Base-by-base conservation (phyloP, 495 filamentous ascomycete species). In the Corynascus novoguineensis region DNA sequence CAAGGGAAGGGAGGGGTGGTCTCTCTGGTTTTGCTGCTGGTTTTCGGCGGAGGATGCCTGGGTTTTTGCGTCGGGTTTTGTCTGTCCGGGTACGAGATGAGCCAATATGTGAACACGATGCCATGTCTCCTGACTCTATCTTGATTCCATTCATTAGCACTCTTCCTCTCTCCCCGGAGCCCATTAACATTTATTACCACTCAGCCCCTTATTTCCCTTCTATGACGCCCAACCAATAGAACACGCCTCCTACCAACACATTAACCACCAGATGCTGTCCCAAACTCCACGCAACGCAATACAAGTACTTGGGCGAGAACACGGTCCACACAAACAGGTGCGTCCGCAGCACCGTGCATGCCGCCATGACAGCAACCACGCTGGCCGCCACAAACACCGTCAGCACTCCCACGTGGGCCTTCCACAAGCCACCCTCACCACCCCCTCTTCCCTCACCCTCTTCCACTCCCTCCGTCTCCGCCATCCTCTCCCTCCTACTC, bases 281-380 rank as follows among this genome's bases (percentile, higher is more conserved):
- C 49, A 88, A 57, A 61, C 81, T 83, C 95, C 95, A 99, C 19
- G 85, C 90, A 72, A 95, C 84, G 48, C 81, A 85, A 68, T 93
- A 97, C 60, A 99, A 71, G 73, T 90, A 99, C 71, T 97, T 99
- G 4, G 95, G 95, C 50, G 86, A 91, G 71, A 99, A 99, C 28
- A 99, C 95, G 0, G 91, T 97, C 95, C 95, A 99, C 53, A 99
- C 89, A 71, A 99, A 99, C 59, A 99, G 73, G 77, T 99, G 95
- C 41, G 86, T 87, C 63, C 93, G 77, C 65, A 97, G 65, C 11
- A 79, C 73, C 56, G 89, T 89, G 67, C 95, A 99, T 28, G 95
- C 90, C 25, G 78, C 82, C 90, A 96, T 96, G 9, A 96, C 88
- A 31, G 81, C 86, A 17, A 82, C 69, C 52, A 87, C 68, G 22